phyloP scores from a whole-genome alignment of 2,329 filamentous ascomycete species.

The Talaromyces sp. region DNA sequence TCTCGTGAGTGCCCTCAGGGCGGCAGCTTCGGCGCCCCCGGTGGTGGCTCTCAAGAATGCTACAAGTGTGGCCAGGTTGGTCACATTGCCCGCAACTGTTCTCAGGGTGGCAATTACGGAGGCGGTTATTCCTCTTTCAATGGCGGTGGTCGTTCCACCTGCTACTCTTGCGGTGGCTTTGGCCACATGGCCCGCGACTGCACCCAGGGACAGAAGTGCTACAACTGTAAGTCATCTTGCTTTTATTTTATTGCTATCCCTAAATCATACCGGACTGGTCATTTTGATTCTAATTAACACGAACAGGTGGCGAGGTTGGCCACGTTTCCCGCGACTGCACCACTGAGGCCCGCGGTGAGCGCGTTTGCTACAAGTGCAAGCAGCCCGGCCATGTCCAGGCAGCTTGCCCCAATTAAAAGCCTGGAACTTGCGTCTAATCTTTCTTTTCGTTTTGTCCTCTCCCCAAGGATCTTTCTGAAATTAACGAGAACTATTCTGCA shows the following conservation, averaged over 20 bases:
- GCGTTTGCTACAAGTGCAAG: constrained; percentile 98
- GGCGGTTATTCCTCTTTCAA: constrained; percentile 50
- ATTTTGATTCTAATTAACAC: background rate
- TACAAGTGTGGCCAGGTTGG: constrained; percentile 98
- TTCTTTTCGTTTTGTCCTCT: constrained; percentile 7
- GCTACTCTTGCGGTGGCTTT: constrained; percentile 97
- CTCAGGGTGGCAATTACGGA: constrained; percentile 54
- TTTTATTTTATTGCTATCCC: background rate
- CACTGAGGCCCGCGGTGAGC: constrained; percentile 85
- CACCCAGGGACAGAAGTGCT: constrained; percentile 99
- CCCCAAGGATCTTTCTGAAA: constrained; percentile 14
- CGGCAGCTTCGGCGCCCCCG: constrained; percentile 50
- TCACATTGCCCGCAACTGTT: constrained; percentile 79
- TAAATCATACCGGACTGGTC: background rate
- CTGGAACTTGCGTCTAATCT: constrained; percentile 22
- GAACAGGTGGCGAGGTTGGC: constrained; percentile 76
- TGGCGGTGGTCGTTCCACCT: constrained; percentile 72
- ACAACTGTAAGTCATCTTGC: constrained; percentile 72
- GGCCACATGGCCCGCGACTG: constrained; percentile 98
- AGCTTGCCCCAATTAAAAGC: constrained; percentile 78
- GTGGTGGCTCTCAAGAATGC: constrained; percentile 68
- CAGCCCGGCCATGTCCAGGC: constrained; percentile 89
- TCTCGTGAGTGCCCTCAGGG: constrained; percentile 71
- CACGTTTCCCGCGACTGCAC: constrained; percentile 96
- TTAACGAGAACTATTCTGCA: constrained; percentile 18